phyloP scores from a whole-genome alignment of 768 basidiomycete genomes.

The Naematelia aurantialba region DNA sequence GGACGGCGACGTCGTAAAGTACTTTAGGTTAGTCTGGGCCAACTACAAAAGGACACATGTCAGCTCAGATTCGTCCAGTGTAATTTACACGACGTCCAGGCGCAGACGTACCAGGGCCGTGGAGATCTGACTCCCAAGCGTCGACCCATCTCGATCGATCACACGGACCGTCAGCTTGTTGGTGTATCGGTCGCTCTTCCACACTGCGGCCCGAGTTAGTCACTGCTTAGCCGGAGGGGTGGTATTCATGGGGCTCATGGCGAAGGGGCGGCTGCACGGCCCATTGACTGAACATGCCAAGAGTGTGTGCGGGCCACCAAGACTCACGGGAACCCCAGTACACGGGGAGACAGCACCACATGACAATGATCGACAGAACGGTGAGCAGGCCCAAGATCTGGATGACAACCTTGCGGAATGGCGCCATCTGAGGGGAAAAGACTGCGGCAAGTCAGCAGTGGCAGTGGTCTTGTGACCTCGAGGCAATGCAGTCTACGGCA shows the following conservation, averaged over 20 bases:
- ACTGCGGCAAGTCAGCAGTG: conserved; percentile 24
- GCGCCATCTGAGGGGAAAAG: conserved; percentile 31
- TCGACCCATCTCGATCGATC: conserved; percentile 52
- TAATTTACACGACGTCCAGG: neutral
- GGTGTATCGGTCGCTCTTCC: conserved; percentile 43
- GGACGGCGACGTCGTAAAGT: conserved; percentile 30
- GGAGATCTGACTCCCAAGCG: conserved; percentile 48
- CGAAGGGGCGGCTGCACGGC: too few relatives aligned
- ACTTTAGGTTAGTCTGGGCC: conserved; percentile 35
- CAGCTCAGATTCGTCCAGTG: neutral
- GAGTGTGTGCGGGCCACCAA: neutral
- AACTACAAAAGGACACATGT: conserved; percentile 17
- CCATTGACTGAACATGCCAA: too few relatives aligned
- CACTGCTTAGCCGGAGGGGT: too few relatives aligned
- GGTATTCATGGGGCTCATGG: too few relatives aligned
- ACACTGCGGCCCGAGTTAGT: conserved; percentile 19
- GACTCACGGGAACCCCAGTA: conserved; percentile 49
- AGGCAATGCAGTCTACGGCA: neutral
- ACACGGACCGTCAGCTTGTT: conserved; percentile 52
- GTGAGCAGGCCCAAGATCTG: conserved; percentile 48
- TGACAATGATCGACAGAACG: conserved; percentile 50
- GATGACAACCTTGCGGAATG: conserved; percentile 32
- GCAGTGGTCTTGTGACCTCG: neutral
- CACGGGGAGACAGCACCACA: conserved; percentile 53
- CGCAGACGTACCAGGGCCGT: conserved; percentile 36